Evolutionary conservation across 345 rosid genomes (phyloP), one percentile per base, ranked within the genome.

Genomic region (Kernera saxatilis): DNA sequence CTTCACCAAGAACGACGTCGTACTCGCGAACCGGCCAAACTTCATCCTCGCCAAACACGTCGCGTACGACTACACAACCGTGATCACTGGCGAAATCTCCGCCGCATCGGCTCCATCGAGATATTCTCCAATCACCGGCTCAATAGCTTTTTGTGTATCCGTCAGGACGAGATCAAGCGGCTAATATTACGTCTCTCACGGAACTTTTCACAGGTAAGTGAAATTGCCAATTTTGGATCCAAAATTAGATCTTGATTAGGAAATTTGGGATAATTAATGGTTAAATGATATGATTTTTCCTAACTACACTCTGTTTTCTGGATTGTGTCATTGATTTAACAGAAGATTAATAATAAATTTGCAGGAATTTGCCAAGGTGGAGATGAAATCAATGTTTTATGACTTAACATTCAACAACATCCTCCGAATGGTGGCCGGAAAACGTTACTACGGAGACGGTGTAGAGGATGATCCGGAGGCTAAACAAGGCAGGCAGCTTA

Each of bases 71-170:
- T 27, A 69, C 67, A 73, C 85, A 61, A 75, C 82, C 17, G 3
- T 83, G 10, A 56, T 40, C 84, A 81, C 51, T 87, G 92, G 92
- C 77, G 92, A 23, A 87, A 87, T 71, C 86, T 82, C 8, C 87
- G 87, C 18, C 83, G 84, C 23, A 81, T 83, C 21, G 12, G 69
- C 25, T 49, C 84, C 10, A 5, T 75, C 2, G 86, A 84, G 37
- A 68, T 87, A 40, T 77, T 87, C 67, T 80, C 87, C 0, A 22
- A 72, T 0, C 64, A 55, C 63, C 83, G 84, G 0, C 80, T 84
- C 0, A 80, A 80, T 41, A 32, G 0, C 21, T 79, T 80, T n/a
- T 1, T 43, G 0, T 15, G 65, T n/a, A 49, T 77, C 30, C 67
- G 87, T 8, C 36, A 50, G n/a, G 84, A 86, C 12, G 87, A 85